phyloP scores from a whole-genome alignment of 768 basidiomycete genomes.

The Coprinopsis cinerea region DNA sequence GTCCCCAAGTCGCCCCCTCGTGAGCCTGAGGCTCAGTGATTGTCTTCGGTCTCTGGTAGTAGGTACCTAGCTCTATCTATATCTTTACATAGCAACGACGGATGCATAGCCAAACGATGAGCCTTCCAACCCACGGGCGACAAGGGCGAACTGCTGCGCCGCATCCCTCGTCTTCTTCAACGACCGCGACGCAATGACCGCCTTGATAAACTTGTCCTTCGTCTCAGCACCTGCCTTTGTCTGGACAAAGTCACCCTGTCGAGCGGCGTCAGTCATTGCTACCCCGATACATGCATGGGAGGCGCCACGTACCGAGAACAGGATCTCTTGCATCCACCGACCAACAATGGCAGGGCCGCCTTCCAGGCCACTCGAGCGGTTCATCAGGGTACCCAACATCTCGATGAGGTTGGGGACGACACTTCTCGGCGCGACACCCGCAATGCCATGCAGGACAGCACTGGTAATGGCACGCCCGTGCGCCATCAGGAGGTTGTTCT shows the following conservation, averaged over 20 bases:
- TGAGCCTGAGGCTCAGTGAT: no score
- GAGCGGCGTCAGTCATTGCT: not conserved
- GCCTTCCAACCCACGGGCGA: constrained; percentile 79
- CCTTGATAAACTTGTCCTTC: constrained; percentile 74
- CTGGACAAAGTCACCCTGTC: constrained; percentile 65
- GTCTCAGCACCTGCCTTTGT: constrained; percentile 69
- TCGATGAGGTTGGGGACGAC: constrained; percentile 82
- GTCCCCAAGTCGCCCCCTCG: no score
- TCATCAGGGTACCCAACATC: constrained; percentile 61
- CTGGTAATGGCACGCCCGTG: constrained; percentile 66
- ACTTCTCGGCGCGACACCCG: constrained; percentile 78
- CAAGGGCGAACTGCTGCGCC: constrained; percentile 79
- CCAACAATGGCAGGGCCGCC: constrained; percentile 29
- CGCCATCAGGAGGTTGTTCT: constrained; percentile 34
- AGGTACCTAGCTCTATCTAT: no score
- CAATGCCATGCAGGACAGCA: constrained; percentile 74
- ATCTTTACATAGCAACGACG: constrained; percentile 22
- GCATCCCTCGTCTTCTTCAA: constrained; percentile 74
- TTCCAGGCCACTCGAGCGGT: constrained; percentile 34
- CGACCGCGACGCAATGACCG: constrained; percentile 68
- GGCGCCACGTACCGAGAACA: constrained; percentile 49
- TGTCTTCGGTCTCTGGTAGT: no score
- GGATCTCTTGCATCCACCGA: constrained; percentile 68
- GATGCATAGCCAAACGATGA: constrained; percentile 83
- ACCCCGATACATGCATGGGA: not conserved